Evolutionary conservation across 257 asterid species (phyloP).

Genomic region (Coffea canephora): DNA sequence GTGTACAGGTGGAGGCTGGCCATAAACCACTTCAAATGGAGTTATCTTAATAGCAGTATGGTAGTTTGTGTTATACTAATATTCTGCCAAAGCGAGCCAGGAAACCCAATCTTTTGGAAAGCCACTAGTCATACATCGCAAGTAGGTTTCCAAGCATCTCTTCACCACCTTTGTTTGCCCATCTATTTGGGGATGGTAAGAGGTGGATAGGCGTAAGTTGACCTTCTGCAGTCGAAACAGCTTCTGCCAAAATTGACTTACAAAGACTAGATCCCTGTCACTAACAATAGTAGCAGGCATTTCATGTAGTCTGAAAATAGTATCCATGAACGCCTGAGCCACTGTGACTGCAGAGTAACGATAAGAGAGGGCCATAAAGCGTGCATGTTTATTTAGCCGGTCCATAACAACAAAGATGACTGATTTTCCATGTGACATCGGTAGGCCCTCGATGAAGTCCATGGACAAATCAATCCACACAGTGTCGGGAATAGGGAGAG

Average conservation of each 20-base stretch:
- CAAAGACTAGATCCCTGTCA: not conserved
- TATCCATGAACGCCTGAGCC: not conserved
- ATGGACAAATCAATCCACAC: not conserved
- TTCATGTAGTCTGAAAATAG: not conserved
- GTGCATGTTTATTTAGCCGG: not conserved
- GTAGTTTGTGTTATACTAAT: not conserved
- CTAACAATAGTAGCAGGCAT: not conserved
- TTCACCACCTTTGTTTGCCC: not conserved
- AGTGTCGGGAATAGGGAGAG: not conserved
- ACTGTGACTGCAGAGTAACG: not conserved
- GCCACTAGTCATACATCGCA: not conserved
- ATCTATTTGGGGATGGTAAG: not conserved
- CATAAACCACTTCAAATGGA: not conserved
- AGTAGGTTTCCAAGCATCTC: not conserved
- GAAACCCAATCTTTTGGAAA: not conserved
- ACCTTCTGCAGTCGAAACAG: not conserved
- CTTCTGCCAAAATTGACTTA: not conserved
- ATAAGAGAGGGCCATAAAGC: not conserved
- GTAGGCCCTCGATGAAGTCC: slow-evolving; percentile 2
- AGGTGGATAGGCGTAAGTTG: not conserved
- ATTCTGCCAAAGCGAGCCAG: not conserved
- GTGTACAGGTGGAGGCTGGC: no score
- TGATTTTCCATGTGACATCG: not conserved
- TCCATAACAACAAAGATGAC: not conserved
- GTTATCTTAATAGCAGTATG: not conserved